Evolutionary conservation across 495 filamentous ascomycete genomes (phyloP), one percentile per base, ranked within the genome.

Genomic region (Aspergillus campestris): DNA sequence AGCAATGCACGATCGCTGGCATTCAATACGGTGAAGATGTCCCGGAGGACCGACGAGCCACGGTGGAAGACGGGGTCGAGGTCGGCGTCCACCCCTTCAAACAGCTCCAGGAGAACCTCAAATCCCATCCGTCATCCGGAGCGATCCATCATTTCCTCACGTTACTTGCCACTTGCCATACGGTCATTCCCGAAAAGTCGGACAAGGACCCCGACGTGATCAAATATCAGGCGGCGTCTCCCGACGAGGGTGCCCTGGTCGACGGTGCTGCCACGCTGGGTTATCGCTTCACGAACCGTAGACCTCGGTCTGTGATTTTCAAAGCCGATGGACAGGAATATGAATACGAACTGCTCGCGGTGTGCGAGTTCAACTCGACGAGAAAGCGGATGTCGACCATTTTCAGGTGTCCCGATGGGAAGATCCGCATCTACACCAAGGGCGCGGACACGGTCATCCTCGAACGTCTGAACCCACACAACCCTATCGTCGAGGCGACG

Each of bases 331-430:
- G 84, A 0, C 65, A 81, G 56, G 74, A 86, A 45, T 72, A 75
- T 18, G 83, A 95, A 57, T 97, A 92, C 56, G 92, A 99, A 57
- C 73, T 99, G 29, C 68, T 99, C 40, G 90, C 91, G 11, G 89
- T 99, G 28, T 94, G 90, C 62, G 94, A 99, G 64, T 99, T 99
- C 74, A 97, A 99, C 67, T 97, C 92, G 3, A 94, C 94, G 13
- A 73, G 94, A 40, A 99, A 99, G 67, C 75, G 94, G 39, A 99
- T 99, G 94, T 96, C 92, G 4, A 86, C 90, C 7, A 91, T 99
- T 50, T 94, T 89, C 71, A 81, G 92, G 24, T 95, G 92, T 57
- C 94, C 94, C 1, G 94, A 99, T 68, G 94, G 92, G 42, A 95
- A 89, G 66, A 80, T 99, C 40, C 75, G 91, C 32, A 80, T 85